Conservation (phyloP, 2,329 filamentous ascomycete species). For the Penicillium sp. region DNA sequence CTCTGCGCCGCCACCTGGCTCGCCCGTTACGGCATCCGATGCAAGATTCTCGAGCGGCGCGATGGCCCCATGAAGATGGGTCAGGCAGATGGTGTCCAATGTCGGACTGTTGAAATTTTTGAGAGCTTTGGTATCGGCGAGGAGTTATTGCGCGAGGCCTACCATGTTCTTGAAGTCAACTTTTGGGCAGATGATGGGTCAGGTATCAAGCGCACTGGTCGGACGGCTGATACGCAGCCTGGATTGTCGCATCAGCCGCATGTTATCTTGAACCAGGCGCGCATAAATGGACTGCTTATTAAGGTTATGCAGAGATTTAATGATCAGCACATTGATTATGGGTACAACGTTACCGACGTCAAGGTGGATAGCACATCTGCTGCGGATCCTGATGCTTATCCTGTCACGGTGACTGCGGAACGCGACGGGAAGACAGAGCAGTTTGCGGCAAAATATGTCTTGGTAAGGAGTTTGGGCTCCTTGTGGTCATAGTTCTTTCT, state of each 20-base stretch:
- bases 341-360: constrained; percentile 52
- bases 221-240: constrained; percentile 55
- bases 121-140: constrained; percentile 60
- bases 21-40: constrained; percentile 56
- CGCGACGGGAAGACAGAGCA: constrained; percentile 42
- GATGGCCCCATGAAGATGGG: constrained; percentile 56
- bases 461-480: constrained; percentile 43
- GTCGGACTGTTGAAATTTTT: constrained; percentile 62
- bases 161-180: constrained; percentile 58
- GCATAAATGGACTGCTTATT: constrained; percentile 57
- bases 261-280: constrained; percentile 59
- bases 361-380: constrained; percentile 49
- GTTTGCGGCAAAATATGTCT: constrained; percentile 52
- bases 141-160: constrained; percentile 56
- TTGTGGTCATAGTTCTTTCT: neutral
- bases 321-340: constrained; percentile 55
- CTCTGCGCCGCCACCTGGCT: constrained; percentile 64
- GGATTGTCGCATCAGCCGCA: constrained; percentile 57
- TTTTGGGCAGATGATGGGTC: constrained; percentile 53
- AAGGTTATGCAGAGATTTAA: constrained; percentile 47
- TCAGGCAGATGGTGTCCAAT: constrained; percentile 65
- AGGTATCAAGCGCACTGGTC: constrained; percentile 49
- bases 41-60: constrained; percentile 59
- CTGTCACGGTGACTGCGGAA: constrained; percentile 46
- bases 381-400: constrained; percentile 41